phyloP scores from a whole-genome alignment of 2,329 filamentous ascomycete species.

The Colletotrichum lentis region DNA sequence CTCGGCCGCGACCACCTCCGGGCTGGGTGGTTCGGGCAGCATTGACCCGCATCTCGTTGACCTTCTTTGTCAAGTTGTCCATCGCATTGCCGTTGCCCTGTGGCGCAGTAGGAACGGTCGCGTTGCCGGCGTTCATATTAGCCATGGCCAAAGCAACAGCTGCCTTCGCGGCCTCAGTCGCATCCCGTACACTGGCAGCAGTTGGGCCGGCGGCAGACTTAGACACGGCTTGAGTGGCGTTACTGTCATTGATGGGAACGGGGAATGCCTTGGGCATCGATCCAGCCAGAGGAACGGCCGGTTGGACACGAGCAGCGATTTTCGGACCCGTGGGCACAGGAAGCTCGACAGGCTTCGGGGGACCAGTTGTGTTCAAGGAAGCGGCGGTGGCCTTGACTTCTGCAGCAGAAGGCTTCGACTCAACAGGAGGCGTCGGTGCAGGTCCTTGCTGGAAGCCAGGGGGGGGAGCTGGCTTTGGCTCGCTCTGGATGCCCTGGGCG shows the following conservation, averaged over 20 bases:
- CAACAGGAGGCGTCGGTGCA: conserved; percentile 70
- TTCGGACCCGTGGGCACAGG: conserved; percentile 58
- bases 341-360: conserved; percentile 50
- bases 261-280: conserved; percentile 43
- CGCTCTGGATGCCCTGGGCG: conserved; percentile 40
- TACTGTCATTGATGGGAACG: conserved; percentile 39
- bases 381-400: conserved; percentile 63
- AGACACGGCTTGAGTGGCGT: conserved; percentile 40
- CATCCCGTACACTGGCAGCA: conserved; percentile 63
- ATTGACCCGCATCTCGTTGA: conserved; percentile 78
- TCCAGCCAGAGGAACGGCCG: conserved; percentile 70
- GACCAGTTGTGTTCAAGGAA: conserved; percentile 53
- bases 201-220: conserved; percentile 45
- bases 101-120: conserved; percentile 39
- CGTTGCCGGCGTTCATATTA: conserved; percentile 61
- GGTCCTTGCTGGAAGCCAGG: conserved; percentile 47
- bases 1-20: conserved; percentile 56
- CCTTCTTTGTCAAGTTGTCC: conserved; percentile 77
- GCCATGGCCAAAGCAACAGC: conserved; percentile 85
- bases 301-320: conserved; percentile 63
- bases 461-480: conserved; percentile 33
- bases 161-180: conserved; percentile 77
- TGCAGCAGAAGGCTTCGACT: conserved; percentile 71
- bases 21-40: conserved; percentile 52
- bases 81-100: conserved; percentile 56